Evolutionary conservation across 805 yeast species (phyloP).

Genomic region (Blastobotrys parvus): DNA sequence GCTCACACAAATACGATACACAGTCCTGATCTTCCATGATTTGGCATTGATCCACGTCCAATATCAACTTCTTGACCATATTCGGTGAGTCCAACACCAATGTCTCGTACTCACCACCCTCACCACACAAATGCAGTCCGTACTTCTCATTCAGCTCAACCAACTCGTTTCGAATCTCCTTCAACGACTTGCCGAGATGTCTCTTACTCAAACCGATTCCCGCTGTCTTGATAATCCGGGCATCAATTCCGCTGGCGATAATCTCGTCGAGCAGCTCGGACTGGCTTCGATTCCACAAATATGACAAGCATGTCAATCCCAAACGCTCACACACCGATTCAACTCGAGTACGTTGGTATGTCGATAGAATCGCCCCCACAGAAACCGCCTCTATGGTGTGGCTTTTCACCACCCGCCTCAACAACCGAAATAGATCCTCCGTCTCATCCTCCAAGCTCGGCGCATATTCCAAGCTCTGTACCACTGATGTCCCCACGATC

Average conservation of each 20-base stretch:
- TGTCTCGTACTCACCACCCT: slow-evolving; percentile 97
- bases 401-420: slow-evolving; percentile 37
- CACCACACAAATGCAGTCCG: slow-evolving; percentile 94
- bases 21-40: slow-evolving; percentile 48
- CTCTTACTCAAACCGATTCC: slow-evolving; percentile 67
- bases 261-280: slow-evolving; percentile 72
- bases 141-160: slow-evolving; percentile 45
- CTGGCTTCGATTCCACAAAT: slow-evolving; percentile 88
- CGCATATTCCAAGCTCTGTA: slow-evolving; percentile 60
- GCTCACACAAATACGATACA: slow-evolving; percentile 52
- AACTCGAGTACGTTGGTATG: slow-evolving; percentile 91
- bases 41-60: slow-evolving; percentile 33
- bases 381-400: slow-evolving; percentile 77
- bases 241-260: slow-evolving; percentile 60
- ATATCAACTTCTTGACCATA: slow-evolving; percentile 47
- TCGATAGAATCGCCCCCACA: slow-evolving; percentile 92
- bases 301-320: slow-evolving; percentile 62
- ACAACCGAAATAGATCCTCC: slow-evolving; percentile 61
- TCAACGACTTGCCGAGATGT: slow-evolving; percentile 64
- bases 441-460: slow-evolving; percentile 64
- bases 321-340: slow-evolving; percentile 80
- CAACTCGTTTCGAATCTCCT: slow-evolving; percentile 52
- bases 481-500: slow-evolving; percentile 55
- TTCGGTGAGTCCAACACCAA: slow-evolving; percentile 86
- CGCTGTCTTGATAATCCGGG: slow-evolving; percentile 85